Percentiles rank a stretch among this genome's conserved stretches.
Conservation (phyloP, 176 grass and related monocot species). For the Pharus latifolius region DNA sequence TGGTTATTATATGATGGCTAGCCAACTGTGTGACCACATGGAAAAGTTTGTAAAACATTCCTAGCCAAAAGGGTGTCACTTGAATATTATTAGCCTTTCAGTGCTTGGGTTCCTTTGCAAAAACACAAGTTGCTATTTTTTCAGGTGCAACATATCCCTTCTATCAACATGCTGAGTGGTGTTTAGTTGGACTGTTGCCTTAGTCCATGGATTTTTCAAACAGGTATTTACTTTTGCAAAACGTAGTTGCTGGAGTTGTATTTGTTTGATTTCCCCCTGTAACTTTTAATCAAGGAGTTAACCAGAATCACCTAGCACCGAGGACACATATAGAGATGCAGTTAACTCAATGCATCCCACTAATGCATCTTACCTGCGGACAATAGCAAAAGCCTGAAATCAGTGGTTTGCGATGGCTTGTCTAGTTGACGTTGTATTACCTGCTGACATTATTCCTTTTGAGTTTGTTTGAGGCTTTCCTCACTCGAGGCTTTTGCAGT, state of each 20-base stretch:
- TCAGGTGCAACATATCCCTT: too few relatives aligned
- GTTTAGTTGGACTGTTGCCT: constrained; percentile 76
- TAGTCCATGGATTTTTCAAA: constrained; percentile 92
- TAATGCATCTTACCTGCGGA: too few relatives aligned
- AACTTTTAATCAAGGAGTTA: constrained; percentile 15
- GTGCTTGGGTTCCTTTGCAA: too few relatives aligned
- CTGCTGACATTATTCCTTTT: constrained; percentile 48
- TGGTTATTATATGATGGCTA: constrained; percentile 24
- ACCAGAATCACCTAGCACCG: constrained; percentile 19
- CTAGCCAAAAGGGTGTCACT: neutral
- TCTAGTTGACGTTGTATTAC: constrained; percentile 43
- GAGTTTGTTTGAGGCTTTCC: constrained; percentile 42
- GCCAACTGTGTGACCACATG: constrained; percentile 28
- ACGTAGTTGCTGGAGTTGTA: neutral
- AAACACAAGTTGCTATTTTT: too few relatives aligned
- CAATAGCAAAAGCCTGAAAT: too few relatives aligned
- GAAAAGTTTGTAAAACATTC: constrained; percentile 13
- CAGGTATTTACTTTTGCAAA: constrained; percentile 52
- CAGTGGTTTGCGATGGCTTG: constrained; percentile 33
- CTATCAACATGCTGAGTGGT: too few relatives aligned
- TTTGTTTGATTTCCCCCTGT: constrained; percentile 3
- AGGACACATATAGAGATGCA: constrained; percentile 22
- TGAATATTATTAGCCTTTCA: constrained; percentile 6
- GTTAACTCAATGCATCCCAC: constrained; percentile 41
- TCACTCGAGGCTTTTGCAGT: constrained; percentile 30